Evolutionary conservation across 2,329 filamentous ascomycete genomes (phyloP), one percentile per base, ranked within the genome.

Genomic region (Venturia pyrina): DNA sequence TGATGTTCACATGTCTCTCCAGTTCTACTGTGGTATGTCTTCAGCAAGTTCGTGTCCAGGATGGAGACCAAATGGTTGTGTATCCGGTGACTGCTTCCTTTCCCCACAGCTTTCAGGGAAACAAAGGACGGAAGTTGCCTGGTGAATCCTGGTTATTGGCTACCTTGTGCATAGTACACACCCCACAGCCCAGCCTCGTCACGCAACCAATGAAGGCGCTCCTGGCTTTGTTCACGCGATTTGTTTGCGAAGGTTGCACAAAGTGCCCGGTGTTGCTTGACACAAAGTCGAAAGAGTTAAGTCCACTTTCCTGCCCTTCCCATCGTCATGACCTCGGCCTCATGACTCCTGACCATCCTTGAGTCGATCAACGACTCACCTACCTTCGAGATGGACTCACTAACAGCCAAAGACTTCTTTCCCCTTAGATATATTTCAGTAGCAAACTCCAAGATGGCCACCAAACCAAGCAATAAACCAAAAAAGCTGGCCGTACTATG

Each of bases 401-500:
- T 37, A 34, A 37, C 53, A 21, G 19, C n/a, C 32, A 37, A 34
- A 59, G 32, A 59, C 53, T 37, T 37, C 17, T 13, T 32, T 21
- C 32, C 32, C 53, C n/a, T n/a, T n/a, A 37, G 24, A 15, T 59
- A 21, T 32, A 15, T 19, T 37, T n/a, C 24, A 3, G 4, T 28
- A 15, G 17, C 15, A 4, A 59, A 40, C 11, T 40, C 11, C 19
- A 37, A 37, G 8, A 59, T 59, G 53, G 32, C 28, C 53, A n/a
- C 28, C 28, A n/a, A 57, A 57, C n/a, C 53, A n/a, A 57, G 1
- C 28, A 37, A 37, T 11, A 59, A 37, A 21, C 17, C 60, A 10
- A 62, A 62, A 32, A 62, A 62, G n/a, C 11, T 62, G 21, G 60
- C 44, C 7, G 60, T 62, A 4, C 28, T 68, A 59, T 48, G 40